Evolutionary conservation across 768 basidiomycete species (phyloP).

Genomic region (Mycena vitilis): DNA sequence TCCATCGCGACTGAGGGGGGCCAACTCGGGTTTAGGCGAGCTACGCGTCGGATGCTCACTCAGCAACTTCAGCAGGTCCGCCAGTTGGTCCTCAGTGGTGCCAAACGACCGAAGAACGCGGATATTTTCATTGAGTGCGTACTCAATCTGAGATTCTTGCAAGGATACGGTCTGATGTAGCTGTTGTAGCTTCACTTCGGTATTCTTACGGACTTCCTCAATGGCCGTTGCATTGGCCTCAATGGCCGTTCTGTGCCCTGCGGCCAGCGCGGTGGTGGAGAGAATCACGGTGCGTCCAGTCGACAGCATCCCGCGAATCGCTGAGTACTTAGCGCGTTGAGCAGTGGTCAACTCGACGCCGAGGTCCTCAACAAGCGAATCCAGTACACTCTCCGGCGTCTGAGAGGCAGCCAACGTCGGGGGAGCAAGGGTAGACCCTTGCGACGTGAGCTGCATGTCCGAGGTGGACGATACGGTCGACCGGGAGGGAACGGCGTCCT

Average conservation of each 20-base stretch:
- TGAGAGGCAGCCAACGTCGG: neutral
- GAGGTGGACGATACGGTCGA: neutral
- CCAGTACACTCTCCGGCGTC: neutral
- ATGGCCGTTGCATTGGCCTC: neutral
- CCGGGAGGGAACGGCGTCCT: neutral
- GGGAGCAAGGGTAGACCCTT: neutral
- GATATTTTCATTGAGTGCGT: neutral
- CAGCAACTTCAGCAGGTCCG: neutral
- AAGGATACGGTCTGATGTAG: neutral
- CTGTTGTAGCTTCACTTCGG: neutral
- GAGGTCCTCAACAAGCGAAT: neutral
- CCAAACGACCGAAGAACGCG: neutral
- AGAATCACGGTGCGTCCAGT: conserved; percentile 3
- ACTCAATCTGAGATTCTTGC: neutral
- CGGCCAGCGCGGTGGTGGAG: conserved; percentile 1
- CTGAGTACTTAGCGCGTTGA: neutral
- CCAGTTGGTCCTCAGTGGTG: conserved; percentile 8
- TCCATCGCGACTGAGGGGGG: neutral
- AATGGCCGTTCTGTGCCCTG: neutral
- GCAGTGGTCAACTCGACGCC: neutral
- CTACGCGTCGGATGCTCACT: neutral
- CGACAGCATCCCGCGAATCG: neutral
- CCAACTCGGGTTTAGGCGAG: neutral
- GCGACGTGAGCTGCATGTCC: neutral
- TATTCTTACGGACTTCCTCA: neutral